These are phyloP conservation scores for Wallemia mellicola DNA, from an alignment of 1,284 basidiomycete species.

Conservation along the genomic window DNA sequence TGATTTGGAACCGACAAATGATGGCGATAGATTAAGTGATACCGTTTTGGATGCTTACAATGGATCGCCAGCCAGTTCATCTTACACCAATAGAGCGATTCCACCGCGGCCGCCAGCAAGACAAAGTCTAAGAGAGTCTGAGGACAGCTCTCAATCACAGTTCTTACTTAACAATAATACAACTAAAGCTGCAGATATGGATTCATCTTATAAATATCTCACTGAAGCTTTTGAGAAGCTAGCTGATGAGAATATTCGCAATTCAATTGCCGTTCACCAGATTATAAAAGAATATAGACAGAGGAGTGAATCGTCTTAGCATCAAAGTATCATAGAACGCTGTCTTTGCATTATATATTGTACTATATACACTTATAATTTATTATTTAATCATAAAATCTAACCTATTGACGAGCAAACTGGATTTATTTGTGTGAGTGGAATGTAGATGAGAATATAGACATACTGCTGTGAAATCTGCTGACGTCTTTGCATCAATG, in stretches of 20 bases:
- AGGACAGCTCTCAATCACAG: background rate
- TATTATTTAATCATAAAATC: too few species aligned
- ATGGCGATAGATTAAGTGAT: background rate
- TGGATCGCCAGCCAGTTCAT: background rate
- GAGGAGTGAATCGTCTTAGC: background rate
- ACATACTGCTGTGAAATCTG: background rate
- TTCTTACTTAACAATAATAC: background rate
- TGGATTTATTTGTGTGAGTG: too few species aligned
- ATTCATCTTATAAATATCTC: background rate
- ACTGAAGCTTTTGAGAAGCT: background rate
- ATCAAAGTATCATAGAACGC: too few species aligned
- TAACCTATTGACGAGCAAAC: too few species aligned
- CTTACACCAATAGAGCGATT: background rate
- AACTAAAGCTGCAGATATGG: background rate
- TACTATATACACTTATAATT: background rate
- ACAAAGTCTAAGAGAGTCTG: background rate
- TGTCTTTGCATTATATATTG: background rate
- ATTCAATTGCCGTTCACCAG: background rate
- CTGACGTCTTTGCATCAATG: conserved; percentile 47
- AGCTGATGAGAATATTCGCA: background rate
- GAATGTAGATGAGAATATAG: background rate
- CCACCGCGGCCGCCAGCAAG: background rate
- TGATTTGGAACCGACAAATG: too few species aligned
- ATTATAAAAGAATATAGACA: background rate
- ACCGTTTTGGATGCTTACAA: background rate